Base-by-base conservation (phyloP, 306 rosid genomes). In the Malus domestica region DNA sequence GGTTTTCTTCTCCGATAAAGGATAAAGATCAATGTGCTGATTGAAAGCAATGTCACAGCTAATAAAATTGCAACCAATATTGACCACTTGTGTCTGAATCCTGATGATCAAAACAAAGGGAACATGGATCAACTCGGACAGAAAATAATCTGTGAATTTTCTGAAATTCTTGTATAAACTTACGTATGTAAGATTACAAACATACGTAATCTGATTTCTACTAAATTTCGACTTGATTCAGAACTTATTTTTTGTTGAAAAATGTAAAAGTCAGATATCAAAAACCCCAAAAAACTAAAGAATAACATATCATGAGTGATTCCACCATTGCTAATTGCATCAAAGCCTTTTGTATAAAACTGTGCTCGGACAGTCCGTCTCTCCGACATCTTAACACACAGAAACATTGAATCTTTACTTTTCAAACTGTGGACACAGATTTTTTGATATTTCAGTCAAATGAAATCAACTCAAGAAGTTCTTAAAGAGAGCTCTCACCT, bases 41-140 rank as follows among this genome's bases (percentile, higher is more conserved):
- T 11, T 42, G 86, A 85, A 84, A 91, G 73, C 23, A 90, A n/a
- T 52, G 90, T 30, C 78, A 87, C 86, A 63, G 74, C 75, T 68
- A 75, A 80, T 55, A 85, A 55, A 74, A 85, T 40, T 49, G 86
- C 89, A 32, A 81, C 42, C 27, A 86, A 74, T 55, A 67, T 71
- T 57, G 29, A 79, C 90, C 80, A 68, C 23, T 69, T 67, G 33
- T 65, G 83, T 71, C 51, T 85, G 76, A 13, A 71, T 64, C 75
- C 89, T 87, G 90, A 71, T 60, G 79, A 77, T 66, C 67, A 79
- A 79, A 79, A 78, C 51, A 55, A 76, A 14, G 54, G 27, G 67
- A 80, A 79, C 38, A 35, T 66, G 71, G 45, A 10, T 76, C 69
- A 73, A 75, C 80, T 46, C 61, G 32, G 6, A 23, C 3, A 59